Evolutionary conservation across 2,329 filamentous ascomycete genomes (phyloP).

Genomic region (Cladophialophora carrionii): DNA sequence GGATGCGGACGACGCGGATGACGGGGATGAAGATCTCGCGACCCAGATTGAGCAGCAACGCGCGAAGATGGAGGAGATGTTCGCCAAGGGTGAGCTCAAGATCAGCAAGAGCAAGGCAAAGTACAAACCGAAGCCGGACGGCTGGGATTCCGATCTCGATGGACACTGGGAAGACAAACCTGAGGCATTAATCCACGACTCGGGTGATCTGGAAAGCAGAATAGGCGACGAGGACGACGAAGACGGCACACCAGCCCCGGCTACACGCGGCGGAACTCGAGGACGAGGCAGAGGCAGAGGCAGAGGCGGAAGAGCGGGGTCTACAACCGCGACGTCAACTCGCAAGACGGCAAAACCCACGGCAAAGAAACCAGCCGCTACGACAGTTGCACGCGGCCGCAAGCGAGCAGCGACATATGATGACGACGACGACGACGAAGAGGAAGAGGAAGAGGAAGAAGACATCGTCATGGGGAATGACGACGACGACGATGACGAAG

Average conservation of each 20-base stretch:
- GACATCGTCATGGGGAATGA: conserved; percentile 49
- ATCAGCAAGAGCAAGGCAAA: conserved; percentile 56
- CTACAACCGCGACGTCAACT: conserved; percentile 44
- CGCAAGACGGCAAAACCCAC: conserved; percentile 46
- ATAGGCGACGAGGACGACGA: conserved; percentile 50
- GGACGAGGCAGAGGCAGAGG: conserved; percentile 54
- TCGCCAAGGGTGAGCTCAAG: conserved; percentile 66
- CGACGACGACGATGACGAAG: conserved; percentile 44
- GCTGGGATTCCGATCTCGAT: conserved; percentile 88
- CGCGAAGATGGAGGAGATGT: conserved; percentile 70
- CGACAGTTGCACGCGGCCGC: conserved; percentile 38
- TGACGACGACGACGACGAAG: conserved; percentile 41
- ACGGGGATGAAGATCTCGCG: conserved; percentile 68
- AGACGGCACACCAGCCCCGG: conserved; percentile 49
- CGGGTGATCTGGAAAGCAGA: conserved; percentile 44
- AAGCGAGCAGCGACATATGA: conserved; percentile 41
- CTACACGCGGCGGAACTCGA: conserved; percentile 45
- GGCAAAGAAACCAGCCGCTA: conserved; percentile 41
- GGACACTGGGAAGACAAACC: conserved; percentile 83
- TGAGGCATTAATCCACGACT: conserved; percentile 62
- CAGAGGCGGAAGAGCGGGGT: conserved; percentile 48
- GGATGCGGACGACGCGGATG: conserved; percentile 66
- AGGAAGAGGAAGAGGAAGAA: conserved; percentile 36
- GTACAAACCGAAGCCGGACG: conserved; percentile 74
- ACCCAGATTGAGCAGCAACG: conserved; percentile 74